Percentiles rank a stretch among this genome's conserved stretches.
These are phyloP conservation scores for Saccharomycopsis capsularis DNA, from an alignment of 805 yeast species.

Conservation along the genomic window DNA sequence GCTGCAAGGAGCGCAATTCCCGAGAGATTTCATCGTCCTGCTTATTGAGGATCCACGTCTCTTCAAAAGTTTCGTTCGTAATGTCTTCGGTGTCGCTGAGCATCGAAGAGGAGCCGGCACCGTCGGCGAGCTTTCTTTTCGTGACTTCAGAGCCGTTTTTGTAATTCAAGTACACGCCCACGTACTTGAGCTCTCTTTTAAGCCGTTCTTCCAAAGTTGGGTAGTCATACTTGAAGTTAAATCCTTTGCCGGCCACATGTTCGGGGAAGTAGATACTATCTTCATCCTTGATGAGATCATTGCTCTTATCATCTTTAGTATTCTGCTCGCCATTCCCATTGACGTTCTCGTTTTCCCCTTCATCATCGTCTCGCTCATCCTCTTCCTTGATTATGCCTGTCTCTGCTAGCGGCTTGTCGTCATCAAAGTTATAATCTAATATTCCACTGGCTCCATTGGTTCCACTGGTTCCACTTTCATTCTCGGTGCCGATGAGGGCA, in stretches of 20 bases:
- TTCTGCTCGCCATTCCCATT: conserved; percentile 22
- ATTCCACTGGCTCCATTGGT: too few species aligned
- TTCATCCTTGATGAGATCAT: conserved; percentile 23
- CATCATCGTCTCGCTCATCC: conserved; percentile 23
- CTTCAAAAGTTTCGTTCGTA: conserved; percentile 28
- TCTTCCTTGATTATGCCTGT: too few species aligned
- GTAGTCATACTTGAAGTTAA: conserved; percentile 53
- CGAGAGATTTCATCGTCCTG: conserved; percentile 94
- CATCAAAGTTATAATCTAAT: conserved; percentile 17
- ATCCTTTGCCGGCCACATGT: conserved; percentile 43
- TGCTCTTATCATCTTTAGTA: conserved; percentile 26
- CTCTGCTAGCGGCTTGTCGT: too few species aligned
- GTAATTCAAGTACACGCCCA: conserved; percentile 79
- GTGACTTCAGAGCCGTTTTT: conserved; percentile 28
- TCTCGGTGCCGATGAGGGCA: conserved; percentile 48
- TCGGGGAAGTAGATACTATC: conserved; percentile 29
- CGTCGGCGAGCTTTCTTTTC: conserved; percentile 25
- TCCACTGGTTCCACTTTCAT: neutral
- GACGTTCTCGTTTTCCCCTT: conserved; percentile 22
- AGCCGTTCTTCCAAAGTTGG: conserved; percentile 79
- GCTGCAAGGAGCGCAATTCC: conserved; percentile 70
- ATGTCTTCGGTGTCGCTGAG: conserved; percentile 19
- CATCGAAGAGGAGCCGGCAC: conserved; percentile 1
- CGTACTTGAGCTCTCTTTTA: conserved; percentile 78
- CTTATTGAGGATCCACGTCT: conserved; percentile 70